These are phyloP conservation scores for Termitomyces heimii DNA, from an alignment of 768 basidiomycete genomes.

Conservation along the genomic window DNA sequence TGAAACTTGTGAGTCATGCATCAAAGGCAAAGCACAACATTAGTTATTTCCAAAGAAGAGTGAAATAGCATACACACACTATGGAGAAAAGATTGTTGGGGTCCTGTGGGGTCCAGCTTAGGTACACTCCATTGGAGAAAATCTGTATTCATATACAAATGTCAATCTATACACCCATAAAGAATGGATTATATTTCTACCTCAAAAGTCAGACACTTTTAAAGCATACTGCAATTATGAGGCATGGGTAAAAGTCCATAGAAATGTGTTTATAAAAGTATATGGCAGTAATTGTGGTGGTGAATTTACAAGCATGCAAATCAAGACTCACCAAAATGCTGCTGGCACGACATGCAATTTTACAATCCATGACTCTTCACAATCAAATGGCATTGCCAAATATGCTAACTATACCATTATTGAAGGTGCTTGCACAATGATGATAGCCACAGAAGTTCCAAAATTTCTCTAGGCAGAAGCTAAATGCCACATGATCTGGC, in stretches of 20 bases:
- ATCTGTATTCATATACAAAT: conserved; percentile 10
- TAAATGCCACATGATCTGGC: no score
- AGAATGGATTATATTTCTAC: conserved; percentile 11
- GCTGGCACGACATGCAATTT: no score
- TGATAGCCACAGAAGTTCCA: background rate
- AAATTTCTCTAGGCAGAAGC: conserved; percentile 7
- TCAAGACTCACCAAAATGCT: background rate
- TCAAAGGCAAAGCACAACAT: no score
- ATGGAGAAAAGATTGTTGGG: no score
- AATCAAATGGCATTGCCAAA: no score
- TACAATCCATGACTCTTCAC: no score
- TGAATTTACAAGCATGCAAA: background rate
- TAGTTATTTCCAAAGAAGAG: no score
- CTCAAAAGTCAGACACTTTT: conserved; percentile 10
- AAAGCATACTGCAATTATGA: no score
- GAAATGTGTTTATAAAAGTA: no score
- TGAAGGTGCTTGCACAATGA: background rate
- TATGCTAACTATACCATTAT: background rate
- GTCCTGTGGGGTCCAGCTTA: conserved; percentile 20
- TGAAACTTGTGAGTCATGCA: no score
- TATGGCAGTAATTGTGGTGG: no score
- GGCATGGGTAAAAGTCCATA: background rate
- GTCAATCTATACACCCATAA: conserved; percentile 13
- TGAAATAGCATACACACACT: no score
- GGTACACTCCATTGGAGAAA: conserved; percentile 13